Evolutionary conservation across 2,329 filamentous ascomycete genomes (phyloP), one percentile per base, ranked within the genome.

Genomic region (Didymella segeticola): DNA sequence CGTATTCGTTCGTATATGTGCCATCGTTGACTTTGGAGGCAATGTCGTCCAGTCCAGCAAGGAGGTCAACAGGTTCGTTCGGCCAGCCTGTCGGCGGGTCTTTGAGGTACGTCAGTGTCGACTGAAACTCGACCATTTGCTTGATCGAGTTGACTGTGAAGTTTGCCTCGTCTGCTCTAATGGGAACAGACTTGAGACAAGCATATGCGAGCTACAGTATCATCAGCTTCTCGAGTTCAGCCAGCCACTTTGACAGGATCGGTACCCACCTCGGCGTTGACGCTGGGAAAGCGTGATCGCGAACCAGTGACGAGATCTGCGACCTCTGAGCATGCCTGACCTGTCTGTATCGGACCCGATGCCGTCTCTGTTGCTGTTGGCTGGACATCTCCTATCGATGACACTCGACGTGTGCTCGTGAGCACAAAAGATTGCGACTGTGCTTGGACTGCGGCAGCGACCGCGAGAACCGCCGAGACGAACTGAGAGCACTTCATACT

Each of bases 91-190:
- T 43, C 2, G 73, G 75, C 5, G 75, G 75, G 20, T 69, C 60
- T 47, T 76, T 75, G 22, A 79, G 64, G 51, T 78, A 78, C 1
- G 59, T 55, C 5, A 79, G 49, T 3, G 72, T 75, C n/a, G 74
- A 76, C 37, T 79, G 75, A 29, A 76, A 78, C 47, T 77, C 62
- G 1, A 73, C 39, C 52, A 76, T 72, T 27, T 68, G 62, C 41
- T 70, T 71, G 14, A 77, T 53, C 11, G 67, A 65, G 2, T 62
- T 54, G 30, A 77, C 51, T 14, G 71, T 73, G 2, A 47, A 17
- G 0, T 58, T 62, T 4, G 70, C 73, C 11, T 61, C 67, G 7
- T 56, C 43, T 10, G 47, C 43, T 22, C 62, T 54, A 29, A 77
- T 68, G 0, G 74, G 75, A 8, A 77, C 67, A 2, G 72, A 70